A percentile compares a stretch with the other conserved stretches of the same genome.
Evolutionary conservation across 768 basidiomycete genomes (phyloP).

Genomic region (Phlebiopsis flavidoalba): DNA sequence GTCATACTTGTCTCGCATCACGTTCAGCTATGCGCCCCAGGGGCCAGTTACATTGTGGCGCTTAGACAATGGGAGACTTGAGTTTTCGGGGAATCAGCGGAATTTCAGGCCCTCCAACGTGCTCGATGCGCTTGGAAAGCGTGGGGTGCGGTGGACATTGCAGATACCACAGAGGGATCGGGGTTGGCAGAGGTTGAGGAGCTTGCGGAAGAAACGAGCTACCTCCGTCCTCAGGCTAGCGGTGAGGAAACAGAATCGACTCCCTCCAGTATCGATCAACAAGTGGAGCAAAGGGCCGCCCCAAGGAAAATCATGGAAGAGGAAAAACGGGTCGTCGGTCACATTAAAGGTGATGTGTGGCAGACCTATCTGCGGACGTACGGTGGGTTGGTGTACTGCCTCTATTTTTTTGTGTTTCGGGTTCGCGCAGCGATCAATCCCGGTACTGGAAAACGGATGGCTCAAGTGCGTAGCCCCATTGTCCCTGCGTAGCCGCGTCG

Average conservation of each 20-base stretch:
- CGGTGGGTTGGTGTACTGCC: slow-evolving; percentile 34
- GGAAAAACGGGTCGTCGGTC: slow-evolving; percentile 44
- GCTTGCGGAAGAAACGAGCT: slow-evolving; percentile 15
- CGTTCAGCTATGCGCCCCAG: slow-evolving; percentile 80
- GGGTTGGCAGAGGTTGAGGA: slow-evolving; percentile 27
- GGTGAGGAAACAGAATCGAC: slow-evolving; percentile 43
- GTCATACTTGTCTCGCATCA: slow-evolving; percentile 92
- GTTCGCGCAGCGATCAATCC: slow-evolving; percentile 32
- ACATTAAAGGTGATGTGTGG: slow-evolving; percentile 43
- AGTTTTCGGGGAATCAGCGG: slow-evolving; percentile 63
- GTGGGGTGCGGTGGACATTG: slow-evolving; percentile 29
- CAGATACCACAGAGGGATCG: slow-evolving; percentile 23
- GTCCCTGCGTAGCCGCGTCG: no score
- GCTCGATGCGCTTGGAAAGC: slow-evolving; percentile 68
- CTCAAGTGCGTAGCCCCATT: slow-evolving; percentile 21
- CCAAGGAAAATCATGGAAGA: slow-evolving; percentile 82
- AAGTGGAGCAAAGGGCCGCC: slow-evolving; percentile 40
- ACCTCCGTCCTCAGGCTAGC: slow-evolving; percentile 16
- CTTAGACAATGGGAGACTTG: slow-evolving; percentile 75
- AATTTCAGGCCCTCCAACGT: slow-evolving; percentile 63
- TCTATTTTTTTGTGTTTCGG: slow-evolving; percentile 31
- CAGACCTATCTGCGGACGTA: slow-evolving; percentile 35
- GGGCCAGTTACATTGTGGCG: slow-evolving; percentile 77
- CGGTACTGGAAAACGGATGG: slow-evolving; percentile 47
- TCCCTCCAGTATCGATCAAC: slow-evolving; percentile 22